Conservation (phyloP, 2,329 filamentous ascomycete genomes). For the Ramularia collo-cygni region DNA sequence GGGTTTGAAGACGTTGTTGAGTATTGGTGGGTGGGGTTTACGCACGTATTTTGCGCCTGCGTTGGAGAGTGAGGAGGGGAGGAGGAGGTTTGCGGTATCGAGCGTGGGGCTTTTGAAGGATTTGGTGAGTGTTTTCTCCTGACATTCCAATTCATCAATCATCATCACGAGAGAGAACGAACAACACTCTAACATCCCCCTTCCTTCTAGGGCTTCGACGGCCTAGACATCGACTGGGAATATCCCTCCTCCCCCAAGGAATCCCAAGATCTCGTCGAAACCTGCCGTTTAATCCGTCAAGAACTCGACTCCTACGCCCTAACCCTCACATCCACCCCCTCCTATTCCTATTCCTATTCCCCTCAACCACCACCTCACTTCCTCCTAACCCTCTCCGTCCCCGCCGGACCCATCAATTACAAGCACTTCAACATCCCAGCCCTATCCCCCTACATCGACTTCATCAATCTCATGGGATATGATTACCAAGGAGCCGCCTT, state of each 20-base stretch:
- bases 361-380: conserved; percentile 37
- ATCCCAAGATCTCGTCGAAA: conserved; percentile 32
- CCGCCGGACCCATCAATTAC: conserved; percentile 37
- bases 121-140: conserved; percentile 34
- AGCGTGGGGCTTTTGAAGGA: conserved; percentile 71
- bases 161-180: no score
- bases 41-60: conserved; percentile 69
- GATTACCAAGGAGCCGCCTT: conserved; percentile 54
- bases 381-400: conserved; percentile 37
- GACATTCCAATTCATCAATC: no score
- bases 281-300: conserved; percentile 25
- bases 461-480: conserved; percentile 44
- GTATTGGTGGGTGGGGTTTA: conserved; percentile 76
- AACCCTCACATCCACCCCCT: conserved; percentile 7
- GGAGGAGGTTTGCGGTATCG: conserved; percentile 60
- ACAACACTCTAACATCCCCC: background rate
- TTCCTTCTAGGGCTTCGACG: conserved; percentile 52
- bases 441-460: conserved; percentile 36
- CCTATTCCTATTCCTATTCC: no score
- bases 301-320: conserved; percentile 34
- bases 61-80: conserved; percentile 52
- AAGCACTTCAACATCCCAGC: conserved; percentile 32
- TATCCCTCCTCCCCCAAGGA: conserved; percentile 36
- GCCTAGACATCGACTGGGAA: conserved; percentile 44
- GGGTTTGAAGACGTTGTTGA: conserved; percentile 69